These are phyloP conservation scores for Paracoccidioides lutzii DNA, from an alignment of 2,329 filamentous ascomycete species.

Conservation along the genomic window DNA sequence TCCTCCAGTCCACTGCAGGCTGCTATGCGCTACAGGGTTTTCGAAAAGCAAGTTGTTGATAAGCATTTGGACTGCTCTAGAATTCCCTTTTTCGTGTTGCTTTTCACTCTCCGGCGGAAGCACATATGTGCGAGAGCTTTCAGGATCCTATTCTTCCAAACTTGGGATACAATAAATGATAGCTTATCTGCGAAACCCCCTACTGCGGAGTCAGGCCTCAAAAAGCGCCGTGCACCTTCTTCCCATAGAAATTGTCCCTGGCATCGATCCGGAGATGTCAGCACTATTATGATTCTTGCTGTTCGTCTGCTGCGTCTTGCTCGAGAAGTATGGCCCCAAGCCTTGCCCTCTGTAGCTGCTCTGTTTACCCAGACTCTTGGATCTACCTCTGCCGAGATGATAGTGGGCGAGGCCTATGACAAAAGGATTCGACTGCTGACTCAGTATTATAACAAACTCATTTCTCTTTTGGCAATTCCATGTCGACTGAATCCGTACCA, in stretches of 20 bases:
- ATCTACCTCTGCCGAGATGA: constrained; percentile 4
- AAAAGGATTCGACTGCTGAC: constrained; percentile 22
- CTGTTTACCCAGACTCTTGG: constrained; percentile 26
- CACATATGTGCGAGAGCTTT: constrained; percentile 31
- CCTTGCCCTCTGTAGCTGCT: constrained; percentile 30
- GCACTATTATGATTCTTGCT: constrained; percentile 29
- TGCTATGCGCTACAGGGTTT: constrained; percentile 23
- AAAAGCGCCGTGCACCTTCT: not conserved
- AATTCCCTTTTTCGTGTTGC: constrained; percentile 37
- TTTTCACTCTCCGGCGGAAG: constrained; percentile 35
- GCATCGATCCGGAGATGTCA: constrained; percentile 14
- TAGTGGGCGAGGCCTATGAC: constrained; percentile 2
- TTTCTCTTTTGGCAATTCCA: constrained; percentile 38
- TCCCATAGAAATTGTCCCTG: constrained; percentile 4
- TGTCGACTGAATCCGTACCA: constrained; percentile 38
- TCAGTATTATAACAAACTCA: constrained; percentile 36
- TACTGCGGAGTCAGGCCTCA: not conserved
- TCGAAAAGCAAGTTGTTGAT: constrained; percentile 14
- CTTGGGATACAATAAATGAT: constrained; percentile 15
- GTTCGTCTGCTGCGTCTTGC: constrained; percentile 40
- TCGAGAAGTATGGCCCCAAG: constrained; percentile 36
- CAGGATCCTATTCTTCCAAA: constrained; percentile 30
- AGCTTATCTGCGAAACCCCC: not conserved
- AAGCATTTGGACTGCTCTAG: not conserved
- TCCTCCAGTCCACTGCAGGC: constrained; percentile 24